Base-by-base conservation (phyloP, 192 early-diverging fungal species). In the Backusella parvicylindrica region DNA sequence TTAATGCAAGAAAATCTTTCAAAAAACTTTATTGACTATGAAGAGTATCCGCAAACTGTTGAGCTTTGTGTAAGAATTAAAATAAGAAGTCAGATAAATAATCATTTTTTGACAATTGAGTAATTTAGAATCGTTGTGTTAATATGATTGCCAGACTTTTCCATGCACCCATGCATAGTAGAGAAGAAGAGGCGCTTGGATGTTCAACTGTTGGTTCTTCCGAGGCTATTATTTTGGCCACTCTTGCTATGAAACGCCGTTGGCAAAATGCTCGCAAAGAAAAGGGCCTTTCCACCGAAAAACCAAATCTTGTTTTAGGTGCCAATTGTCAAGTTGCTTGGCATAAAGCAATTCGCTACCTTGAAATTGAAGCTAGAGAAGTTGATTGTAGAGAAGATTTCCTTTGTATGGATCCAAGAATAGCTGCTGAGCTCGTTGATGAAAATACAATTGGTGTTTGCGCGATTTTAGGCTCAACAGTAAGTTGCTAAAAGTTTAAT, bases 361-460 rank as follows among this genome's bases (percentile, higher is more conserved):
- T 84, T 13, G 83, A 84, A 63, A 76, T 84, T 47, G 80, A 84
- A 77, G 65, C 64, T 40, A 65, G 77, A 37, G 79, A 82, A 56
- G 80, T 84, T 16, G 26, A 53, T 5, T 66, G 76, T 56, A 53
- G 68, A 0, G 81, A 80, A 68, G 78, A 80, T 36, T 79, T 78
- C 41, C 86, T 87, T 64, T 88, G 81, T 73, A 83, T 95, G 71
- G 86, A 86, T 50, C 77, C 90, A 31, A 72, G 91, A 30, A 85
- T 90, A 73, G 93, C 93, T 28, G 76, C 89, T 6, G 84, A 89
- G 18, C 81, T 89, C 68, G 81, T 92, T 30, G 93, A 96, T 77
- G 95, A 95, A 74, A 96, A 96, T 81, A 96, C 95, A 9, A 93
- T 96, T 43, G 95, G 94, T 72, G 82, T 94, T 69, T 88, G 79